Evolutionary conservation across 768 basidiomycete species (phyloP).

Genomic region (Tylopilus vinaceipallidus): DNA sequence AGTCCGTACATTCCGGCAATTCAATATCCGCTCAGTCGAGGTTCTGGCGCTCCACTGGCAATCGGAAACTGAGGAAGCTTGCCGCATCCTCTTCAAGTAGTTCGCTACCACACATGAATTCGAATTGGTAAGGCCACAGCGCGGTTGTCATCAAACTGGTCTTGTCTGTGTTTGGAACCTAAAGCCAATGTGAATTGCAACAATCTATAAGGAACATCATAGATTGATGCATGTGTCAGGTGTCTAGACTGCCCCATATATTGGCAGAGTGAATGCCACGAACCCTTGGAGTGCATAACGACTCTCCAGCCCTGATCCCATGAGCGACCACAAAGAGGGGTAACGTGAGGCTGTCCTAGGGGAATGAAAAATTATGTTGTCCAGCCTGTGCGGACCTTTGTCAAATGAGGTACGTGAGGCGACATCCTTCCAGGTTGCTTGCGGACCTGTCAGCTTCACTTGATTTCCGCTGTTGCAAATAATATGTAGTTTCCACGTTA

Average conservation of each 20-base stretch:
- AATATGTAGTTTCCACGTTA: slow-evolving; percentile 23
- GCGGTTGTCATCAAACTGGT: slow-evolving; percentile 7
- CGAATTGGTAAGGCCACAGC: slow-evolving; percentile 2
- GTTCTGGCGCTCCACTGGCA: slow-evolving; percentile 24
- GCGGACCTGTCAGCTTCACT: slow-evolving; percentile 8
- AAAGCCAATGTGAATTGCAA: slow-evolving; percentile 6
- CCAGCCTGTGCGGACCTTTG: slow-evolving; percentile 7
- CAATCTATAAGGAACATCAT: slow-evolving; percentile 7
- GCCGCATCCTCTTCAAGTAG: slow-evolving; percentile 19
- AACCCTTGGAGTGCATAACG: slow-evolving; percentile 10
- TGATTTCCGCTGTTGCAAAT: slow-evolving; percentile 21
- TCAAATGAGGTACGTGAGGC: slow-evolving; percentile 23
- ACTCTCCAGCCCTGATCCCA: background rate
- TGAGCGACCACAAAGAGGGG: background rate
- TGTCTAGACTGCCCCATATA: slow-evolving; percentile 10
- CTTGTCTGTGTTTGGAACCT: slow-evolving; percentile 2
- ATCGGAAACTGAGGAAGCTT: slow-evolving; percentile 9
- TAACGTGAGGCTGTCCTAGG: slow-evolving; percentile 23
- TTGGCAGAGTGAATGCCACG: slow-evolving; percentile 4
- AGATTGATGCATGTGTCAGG: slow-evolving; percentile 18
- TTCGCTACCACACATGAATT: slow-evolving; percentile 10
- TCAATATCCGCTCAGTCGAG: slow-evolving; percentile 35
- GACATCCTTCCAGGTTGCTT: slow-evolving; percentile 9
- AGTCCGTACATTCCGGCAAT: slow-evolving; percentile 27
- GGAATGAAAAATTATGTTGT: slow-evolving; percentile 19